Base-by-base conservation (phyloP, 225 moss, liverwort and hornwort species). In the Ulota crispa region DNA sequence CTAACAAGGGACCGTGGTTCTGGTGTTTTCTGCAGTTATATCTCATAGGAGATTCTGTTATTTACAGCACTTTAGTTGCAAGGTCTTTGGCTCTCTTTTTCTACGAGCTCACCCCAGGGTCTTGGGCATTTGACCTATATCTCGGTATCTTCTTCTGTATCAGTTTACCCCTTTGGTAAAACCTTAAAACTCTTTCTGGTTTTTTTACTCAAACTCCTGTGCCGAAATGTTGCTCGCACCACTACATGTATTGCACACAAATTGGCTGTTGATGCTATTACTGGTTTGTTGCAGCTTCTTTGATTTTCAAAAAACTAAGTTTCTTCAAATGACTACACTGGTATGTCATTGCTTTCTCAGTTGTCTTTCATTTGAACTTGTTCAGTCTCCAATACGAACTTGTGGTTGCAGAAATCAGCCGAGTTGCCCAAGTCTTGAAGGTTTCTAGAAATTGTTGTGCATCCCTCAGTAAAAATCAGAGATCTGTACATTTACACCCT, bases 291-390 rank as follows among this genome's bases (percentile, higher is more conserved):
- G 86, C 98, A 98, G 98, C 83, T 94, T 99, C 67, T 96, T 94
- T 66, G 98, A 96, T 90, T 96, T 96, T 71, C 95, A 99, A 72
- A 96, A 96, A 80, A 99, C 98, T 9, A 95, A 96, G 80, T 34
- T 89, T 32, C 80, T 99, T 84, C 98, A 99, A 83, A 83, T 99
- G 68, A 89, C 92, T 37, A 96, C 98, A 52, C 85, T 99, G 96
- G 94, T 99, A 78, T 12, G 69, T 47, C 68, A 52, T 73, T 73
- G 14, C 64, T 65, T 53, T 79, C 61, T 15, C 45, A 59, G 71
- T 79, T 70, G 16, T 60, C 13, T 19, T 19, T 8, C 18, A 37
- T 70, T 60, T 67, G 52, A 30, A 52, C 56, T 56, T n/a, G 50
- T 68, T 61, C 68, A 34, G 23, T 66, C 64, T 56, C 37, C 28